These are phyloP conservation scores for Blastobotrys peoriensis DNA, from an alignment of 805 yeast species.

Conservation along the genomic window DNA sequence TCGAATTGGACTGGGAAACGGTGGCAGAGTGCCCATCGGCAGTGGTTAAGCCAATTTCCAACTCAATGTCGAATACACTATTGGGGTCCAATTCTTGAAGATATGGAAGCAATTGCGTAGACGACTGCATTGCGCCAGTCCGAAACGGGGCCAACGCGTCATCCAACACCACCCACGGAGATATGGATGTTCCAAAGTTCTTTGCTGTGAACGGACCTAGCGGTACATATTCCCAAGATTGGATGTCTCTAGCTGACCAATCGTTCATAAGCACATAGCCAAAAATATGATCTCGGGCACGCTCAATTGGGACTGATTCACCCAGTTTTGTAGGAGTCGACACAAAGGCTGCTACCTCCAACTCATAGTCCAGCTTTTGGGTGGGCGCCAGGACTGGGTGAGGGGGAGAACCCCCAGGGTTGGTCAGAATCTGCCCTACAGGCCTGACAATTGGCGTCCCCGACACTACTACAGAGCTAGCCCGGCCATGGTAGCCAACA, in stretches of 20 bases:
- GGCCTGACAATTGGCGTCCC: slow-evolving; percentile 23
- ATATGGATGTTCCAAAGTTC: slow-evolving; percentile 23
- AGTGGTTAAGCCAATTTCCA: slow-evolving; percentile 12
- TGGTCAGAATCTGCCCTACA: slow-evolving; percentile 18
- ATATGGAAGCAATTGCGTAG: slow-evolving; percentile 17
- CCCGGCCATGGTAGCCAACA: slow-evolving; percentile 25
- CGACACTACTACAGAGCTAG: slow-evolving; percentile 22
- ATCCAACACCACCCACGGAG: slow-evolving; percentile 23
- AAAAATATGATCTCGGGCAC: slow-evolving; percentile 21
- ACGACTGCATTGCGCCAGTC: slow-evolving; percentile 11
- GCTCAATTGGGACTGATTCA: slow-evolving; percentile 13
- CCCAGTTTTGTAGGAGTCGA: slow-evolving; percentile 19
- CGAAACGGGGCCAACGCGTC: slow-evolving; percentile 21
- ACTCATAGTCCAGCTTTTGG: slow-evolving; percentile 20
- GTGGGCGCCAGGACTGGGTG: slow-evolving; percentile 9
- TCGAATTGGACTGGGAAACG: slow-evolving; percentile 12
- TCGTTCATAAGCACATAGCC: slow-evolving; percentile 25
- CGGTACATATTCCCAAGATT: slow-evolving; percentile 26
- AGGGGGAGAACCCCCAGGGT: slow-evolving; percentile 1
- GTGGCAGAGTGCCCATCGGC: slow-evolving; percentile 11
- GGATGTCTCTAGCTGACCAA: slow-evolving; percentile 25
- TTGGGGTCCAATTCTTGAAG: slow-evolving; percentile 12
- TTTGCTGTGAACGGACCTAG: slow-evolving; percentile 25
- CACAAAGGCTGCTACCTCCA: slow-evolving; percentile 23
- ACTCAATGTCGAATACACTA: slow-evolving; percentile 16